Base-by-base conservation (phyloP, 768 basidiomycete species). In the Boletus patriciae region DNA sequence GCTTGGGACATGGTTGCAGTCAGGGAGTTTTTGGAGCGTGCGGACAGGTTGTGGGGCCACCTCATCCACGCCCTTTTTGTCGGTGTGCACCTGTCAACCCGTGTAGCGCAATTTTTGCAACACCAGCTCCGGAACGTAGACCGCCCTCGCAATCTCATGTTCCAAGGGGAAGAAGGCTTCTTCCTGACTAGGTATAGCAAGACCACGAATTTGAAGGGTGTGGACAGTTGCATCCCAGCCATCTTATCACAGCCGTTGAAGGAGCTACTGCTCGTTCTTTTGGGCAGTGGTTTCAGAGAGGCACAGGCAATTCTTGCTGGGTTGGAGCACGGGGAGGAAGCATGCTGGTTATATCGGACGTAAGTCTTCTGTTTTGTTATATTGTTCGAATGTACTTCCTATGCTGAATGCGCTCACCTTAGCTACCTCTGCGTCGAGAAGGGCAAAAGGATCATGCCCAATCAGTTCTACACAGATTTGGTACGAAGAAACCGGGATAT, bases 371-470 rank as follows among this genome's bases (percentile, higher is more conserved):
- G 3, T 11, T 25, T n/a, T 9, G 33, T 50, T 13, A 11, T 15
- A 12, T 36, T 36, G 34, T 36, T 36, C 13, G 16, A 40, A 29
- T 2, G 3, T 41, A 4, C n/a, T 29, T 41, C 19, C 3, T 1
- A 13, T 13, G 18, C 29, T 34, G 19, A 51, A 25, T 11, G 13
- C 8, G 3, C 8, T 34, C 1, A 27, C 23, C 23, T 45, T 21
- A 51, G 55, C 27, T 57, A 57, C 29, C 31, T 57, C 6, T 57
- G 55, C 9, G 50, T 57, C 6, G 48, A 33, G n/a, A 50, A 52
- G 0, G 55, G 55, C 3, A 27, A 33, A 1, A 16, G 21, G 15
- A 57, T 41, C 16, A 46, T 19, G 0, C 29, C 34, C 11, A 19
- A 45, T 2, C 9, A 31, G 3, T 56, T 56, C 44, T 56, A 51